These are phyloP conservation scores for Daedaleopsis nitida DNA, from an alignment of 768 basidiomycete genomes.

Conservation along the genomic window DNA sequence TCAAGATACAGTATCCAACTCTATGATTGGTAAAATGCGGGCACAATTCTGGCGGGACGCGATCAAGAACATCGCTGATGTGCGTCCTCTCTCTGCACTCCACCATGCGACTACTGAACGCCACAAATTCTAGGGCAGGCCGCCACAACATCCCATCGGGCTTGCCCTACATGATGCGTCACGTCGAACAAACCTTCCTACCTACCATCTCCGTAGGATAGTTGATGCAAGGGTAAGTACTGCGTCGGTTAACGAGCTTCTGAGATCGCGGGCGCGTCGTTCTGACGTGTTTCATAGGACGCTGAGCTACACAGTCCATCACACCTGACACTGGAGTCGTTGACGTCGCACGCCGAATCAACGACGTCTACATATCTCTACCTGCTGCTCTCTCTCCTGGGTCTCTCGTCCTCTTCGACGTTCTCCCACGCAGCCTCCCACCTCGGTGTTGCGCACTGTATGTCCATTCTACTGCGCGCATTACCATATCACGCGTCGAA, in stretches of 20 bases:
- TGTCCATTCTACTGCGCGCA: slow-evolving; percentile 71
- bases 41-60: slow-evolving; percentile 90
- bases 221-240: slow-evolving; percentile 78
- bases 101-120: slow-evolving; percentile 13
- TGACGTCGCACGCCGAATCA: slow-evolving; percentile 75
- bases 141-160: slow-evolving; percentile 80
- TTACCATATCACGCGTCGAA: slow-evolving; percentile 76
- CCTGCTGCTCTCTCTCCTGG: slow-evolving; percentile 68
- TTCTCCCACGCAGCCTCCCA: slow-evolving; percentile 82
- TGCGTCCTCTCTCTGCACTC: slow-evolving; percentile 34
- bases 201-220: slow-evolving; percentile 82
- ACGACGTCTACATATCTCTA: slow-evolving; percentile 81
- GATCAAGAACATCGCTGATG: slow-evolving; percentile 65
- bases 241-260: slow-evolving; percentile 2
- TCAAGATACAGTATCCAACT: slow-evolving; percentile 74
- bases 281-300: slow-evolving; percentile 24
- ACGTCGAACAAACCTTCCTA: slow-evolving; percentile 50
- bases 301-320: slow-evolving; percentile 54
- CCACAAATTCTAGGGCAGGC: slow-evolving; percentile 55
- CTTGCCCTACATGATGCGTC: slow-evolving; percentile 66
- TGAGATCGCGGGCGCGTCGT: slow-evolving; percentile 13
- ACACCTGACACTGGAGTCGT: slow-evolving; percentile 66
- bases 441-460: slow-evolving; percentile 72
- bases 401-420: slow-evolving; percentile 50
- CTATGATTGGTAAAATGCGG: slow-evolving; percentile 77